Evolutionary conservation across 805 yeast species (phyloP), one percentile per base, ranked within the genome.

Genomic region (Lachancea kluyveri): DNA sequence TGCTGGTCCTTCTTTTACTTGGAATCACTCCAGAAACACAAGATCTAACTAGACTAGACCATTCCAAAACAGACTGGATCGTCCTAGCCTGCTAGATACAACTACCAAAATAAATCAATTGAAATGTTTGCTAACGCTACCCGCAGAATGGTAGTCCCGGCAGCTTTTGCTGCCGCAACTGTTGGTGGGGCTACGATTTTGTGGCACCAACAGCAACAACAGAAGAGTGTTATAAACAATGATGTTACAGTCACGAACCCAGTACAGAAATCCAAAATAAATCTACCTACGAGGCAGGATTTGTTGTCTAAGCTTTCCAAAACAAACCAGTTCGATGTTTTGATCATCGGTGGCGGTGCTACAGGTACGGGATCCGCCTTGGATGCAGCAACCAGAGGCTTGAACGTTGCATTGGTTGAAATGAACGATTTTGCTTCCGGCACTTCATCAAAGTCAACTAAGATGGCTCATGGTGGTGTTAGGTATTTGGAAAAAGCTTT

Each of bases 401-500:
- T 87, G 46, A 83, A 85, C 52, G 95, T 86, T 25, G 83, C 94
- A 31, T 59, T 88, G 36, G 71, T 88, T 37, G 97, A 88, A 60
- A 80, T 80, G 54, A 77, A 75, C 43, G 97, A 88, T 65, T 88
- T 82, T 54, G 95, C 95, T 6, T 70, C 86, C 7, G 96, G 95
- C 24, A 90, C 96, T 10, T 82, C 94, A 6, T 86, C 96, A 21
- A 83, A 87, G 51, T 83, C 95, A 10, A 88, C 97, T 29, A 88
- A 88, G 64, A 83, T 88, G 78, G 95, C 95, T 26, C 97, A 88
- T 56, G 97, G 97, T 45, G 97, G 97, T 57, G 96, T 88, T 25
- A 71, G 97, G 51, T 88, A 88, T 60, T 71, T 88, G 52, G 97
- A 88, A 59, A 88, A 88, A 66, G 96, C 96, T 23, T 76, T 88